Percentiles rank a stretch among this genome's conserved stretches.
Conservation (phyloP, 257 asterid genomes). For the Ligustrum vulgare region DNA sequence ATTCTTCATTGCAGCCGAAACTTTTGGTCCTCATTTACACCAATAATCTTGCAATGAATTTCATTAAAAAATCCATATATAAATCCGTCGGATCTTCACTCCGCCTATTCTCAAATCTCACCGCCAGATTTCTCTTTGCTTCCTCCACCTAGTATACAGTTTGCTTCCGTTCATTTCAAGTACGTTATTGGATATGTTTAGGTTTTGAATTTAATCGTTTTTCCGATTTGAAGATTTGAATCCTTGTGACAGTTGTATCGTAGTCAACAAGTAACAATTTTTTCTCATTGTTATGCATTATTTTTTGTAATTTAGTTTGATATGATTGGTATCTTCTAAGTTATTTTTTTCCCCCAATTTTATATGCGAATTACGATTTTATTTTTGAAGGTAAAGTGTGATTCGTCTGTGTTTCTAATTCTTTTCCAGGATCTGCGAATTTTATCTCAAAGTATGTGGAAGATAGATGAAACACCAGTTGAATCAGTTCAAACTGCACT, state of each 20-base stretch:
- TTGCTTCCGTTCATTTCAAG: conserved; percentile 7
- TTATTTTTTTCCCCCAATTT: neutral
- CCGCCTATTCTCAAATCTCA: neutral
- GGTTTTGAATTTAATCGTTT: neutral
- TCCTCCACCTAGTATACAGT: neutral
- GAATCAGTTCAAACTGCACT: conserved; percentile 63
- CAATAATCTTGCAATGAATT: conserved; percentile 20
- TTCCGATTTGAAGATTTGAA: neutral
- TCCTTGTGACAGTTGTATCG: neutral
- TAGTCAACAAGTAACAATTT: neutral
- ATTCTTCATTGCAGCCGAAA: conserved; percentile 24
- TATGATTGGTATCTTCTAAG: neutral
- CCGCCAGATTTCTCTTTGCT: conserved; percentile 11
- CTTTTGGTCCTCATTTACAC: conserved; percentile 28
- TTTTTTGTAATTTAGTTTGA: neutral
- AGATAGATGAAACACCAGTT: conserved; percentile 60
- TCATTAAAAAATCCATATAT: neutral
- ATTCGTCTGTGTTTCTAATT: neutral
- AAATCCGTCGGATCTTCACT: neutral
- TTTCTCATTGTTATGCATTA: neutral
- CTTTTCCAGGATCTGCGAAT: neutral
- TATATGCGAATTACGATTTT: neutral
- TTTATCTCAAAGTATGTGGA: conserved; percentile 43
- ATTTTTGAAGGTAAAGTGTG: neutral
- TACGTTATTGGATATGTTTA: neutral